Evolutionary conservation across 1,139 yeast genomes (phyloP), one percentile per base, ranked within the genome.

Genomic region (Diutina siamensis): DNA sequence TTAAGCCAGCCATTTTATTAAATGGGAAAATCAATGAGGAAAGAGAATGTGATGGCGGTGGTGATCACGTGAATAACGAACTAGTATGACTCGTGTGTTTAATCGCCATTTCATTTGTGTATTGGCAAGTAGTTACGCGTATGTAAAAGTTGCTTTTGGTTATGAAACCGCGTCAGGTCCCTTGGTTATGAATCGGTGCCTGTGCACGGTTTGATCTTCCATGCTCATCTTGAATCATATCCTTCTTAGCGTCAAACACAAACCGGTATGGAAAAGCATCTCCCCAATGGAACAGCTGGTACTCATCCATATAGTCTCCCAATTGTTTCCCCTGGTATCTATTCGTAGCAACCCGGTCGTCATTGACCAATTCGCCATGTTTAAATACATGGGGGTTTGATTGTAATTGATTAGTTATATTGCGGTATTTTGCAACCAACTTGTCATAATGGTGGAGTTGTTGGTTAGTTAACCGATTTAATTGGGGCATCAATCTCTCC

Each of bases 341-440:
- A 19, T 22, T 28, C n/a, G 38, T 44, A n/a, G 46, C 34, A 21
- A 48, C 49, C 3, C 40, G 27, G 27, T 48, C 48, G 2, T 47
- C 36, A 48, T 56, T 57, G 15, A 65, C 63, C 8, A 70, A 49
- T 45, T 69, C 72, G 2, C 68, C 58, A 50, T 71, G 74, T 47
- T 61, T 59, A 46, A 60, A 57, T 1, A 68, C 59, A n/a, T 35
- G 27, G 1, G 52, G 45, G 8, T 60, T 53, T 2, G 50, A 38
- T 5, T 56, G 48, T 32, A 68, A 47, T 2, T 45, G 15, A 4
- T 44, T 34, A 2, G 57, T 40, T 8, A 68, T 46, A 4, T 40
- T 22, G 4, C 49, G 38, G 46, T 59, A 61, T n/a, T 47, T 52
- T 1, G 40, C 19, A 2, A 59, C 52, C 36, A 54, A 54, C 1